These are phyloP conservation scores for Daldinia childiae DNA, from an alignment of 495 filamentous ascomycete genomes.

Conservation along the genomic window DNA sequence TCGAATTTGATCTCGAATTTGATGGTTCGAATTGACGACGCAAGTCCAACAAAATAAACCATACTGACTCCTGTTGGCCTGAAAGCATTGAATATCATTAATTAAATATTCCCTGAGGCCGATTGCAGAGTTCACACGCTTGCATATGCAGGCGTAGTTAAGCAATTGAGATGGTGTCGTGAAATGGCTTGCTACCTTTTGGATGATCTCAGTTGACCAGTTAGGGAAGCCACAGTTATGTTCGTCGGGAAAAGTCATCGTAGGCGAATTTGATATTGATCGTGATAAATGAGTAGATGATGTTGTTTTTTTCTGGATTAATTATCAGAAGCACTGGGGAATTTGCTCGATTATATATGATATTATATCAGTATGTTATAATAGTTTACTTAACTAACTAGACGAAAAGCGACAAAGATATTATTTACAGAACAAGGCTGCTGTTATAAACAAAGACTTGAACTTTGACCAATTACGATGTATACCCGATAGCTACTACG, in stretches of 20 bases:
- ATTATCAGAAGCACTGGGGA: not conserved
- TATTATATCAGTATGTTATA: not conserved
- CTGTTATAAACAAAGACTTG: not conserved
- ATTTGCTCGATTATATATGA: not conserved
- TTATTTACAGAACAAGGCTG: not conserved
- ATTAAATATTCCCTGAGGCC: not conserved
- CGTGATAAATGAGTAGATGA: not conserved
- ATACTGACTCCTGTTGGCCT: not conserved
- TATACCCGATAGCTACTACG: not conserved
- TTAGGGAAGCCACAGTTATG: not conserved
- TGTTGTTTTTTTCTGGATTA: not conserved
- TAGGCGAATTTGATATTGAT: not conserved
- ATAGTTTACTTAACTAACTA: not conserved
- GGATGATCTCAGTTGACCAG: constrained; percentile 16
- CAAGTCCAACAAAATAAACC: too few species aligned
- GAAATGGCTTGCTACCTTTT: not conserved
- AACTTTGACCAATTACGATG: not conserved
- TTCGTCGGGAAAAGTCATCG: not conserved
- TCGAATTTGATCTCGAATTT: too few species aligned
- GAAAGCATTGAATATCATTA: not conserved
- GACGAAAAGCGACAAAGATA: not conserved
- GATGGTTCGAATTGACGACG: too few species aligned
- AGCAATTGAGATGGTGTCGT: not conserved
- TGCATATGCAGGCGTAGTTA: constrained; percentile 6
- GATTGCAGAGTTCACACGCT: not conserved